Evolutionary conservation across 305 asterid genomes (phyloP).

Genomic region (Ruellia speciosa): DNA sequence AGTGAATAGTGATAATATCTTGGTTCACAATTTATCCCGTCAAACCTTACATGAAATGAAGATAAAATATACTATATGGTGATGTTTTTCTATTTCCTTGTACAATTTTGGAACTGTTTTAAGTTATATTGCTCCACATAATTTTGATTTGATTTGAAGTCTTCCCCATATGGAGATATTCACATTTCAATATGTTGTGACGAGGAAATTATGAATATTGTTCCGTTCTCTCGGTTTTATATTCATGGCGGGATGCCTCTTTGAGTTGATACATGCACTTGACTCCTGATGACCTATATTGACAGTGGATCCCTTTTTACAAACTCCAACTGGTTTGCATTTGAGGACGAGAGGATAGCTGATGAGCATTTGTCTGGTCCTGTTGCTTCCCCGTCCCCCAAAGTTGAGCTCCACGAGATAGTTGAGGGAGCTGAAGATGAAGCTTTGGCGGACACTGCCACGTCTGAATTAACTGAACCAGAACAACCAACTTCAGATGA

Average conservation of each 20-base stretch:
- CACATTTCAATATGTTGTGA: no score
- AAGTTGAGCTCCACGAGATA: constrained; percentile 29
- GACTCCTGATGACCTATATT: constrained; percentile 20
- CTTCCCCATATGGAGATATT: no score
- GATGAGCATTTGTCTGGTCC: constrained; percentile 39
- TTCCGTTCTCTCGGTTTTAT: no score
- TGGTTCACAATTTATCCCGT: constrained; percentile 5
- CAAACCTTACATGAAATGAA: not conserved
- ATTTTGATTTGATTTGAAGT: not conserved
- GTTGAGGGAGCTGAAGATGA: constrained; percentile 26
- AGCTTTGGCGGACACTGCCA: constrained; percentile 41
- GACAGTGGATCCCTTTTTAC: constrained; percentile 84
- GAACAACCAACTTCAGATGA: constrained; percentile 31
- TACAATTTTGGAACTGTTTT: not conserved
- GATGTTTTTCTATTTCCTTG: constrained; percentile 1
- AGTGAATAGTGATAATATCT: constrained; percentile 11
- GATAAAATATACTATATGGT: not conserved
- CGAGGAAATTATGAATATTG: no score
- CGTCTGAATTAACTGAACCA: constrained; percentile 35
- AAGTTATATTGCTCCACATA: not conserved
- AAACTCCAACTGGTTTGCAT: constrained; percentile 94
- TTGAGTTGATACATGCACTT: not conserved
- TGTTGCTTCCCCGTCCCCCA: constrained; percentile 48
- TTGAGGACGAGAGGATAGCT: constrained; percentile 48
- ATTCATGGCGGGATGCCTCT: no score